phyloP scores from a whole-genome alignment of 805 yeast genomes.

The Teunomyces aglyptinius region DNA sequence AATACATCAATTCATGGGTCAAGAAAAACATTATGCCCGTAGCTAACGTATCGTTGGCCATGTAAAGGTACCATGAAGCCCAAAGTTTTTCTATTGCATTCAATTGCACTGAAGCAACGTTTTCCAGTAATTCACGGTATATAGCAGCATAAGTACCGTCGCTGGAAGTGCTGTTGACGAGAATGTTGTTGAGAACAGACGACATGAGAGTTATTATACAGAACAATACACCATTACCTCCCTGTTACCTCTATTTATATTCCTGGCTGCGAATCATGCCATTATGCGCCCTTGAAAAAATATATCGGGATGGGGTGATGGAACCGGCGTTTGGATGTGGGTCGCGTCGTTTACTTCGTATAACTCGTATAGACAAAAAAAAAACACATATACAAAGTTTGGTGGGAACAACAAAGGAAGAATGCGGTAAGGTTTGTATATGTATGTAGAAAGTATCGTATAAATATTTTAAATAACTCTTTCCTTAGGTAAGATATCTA shows the following conservation, averaged over 20 bases:
- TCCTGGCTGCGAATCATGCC: constrained; percentile 5
- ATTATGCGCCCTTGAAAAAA: neutral
- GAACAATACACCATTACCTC: no score
- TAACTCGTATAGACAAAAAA: constrained; percentile 1
- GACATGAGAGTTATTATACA: neutral
- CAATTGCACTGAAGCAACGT: constrained; percentile 14
- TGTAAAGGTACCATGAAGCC: constrained; percentile 56
- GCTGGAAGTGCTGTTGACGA: neutral
- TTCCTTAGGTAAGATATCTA: constrained; percentile 63
- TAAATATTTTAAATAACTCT: constrained; percentile 47
- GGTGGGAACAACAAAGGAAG: neutral
- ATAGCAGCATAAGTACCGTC: neutral
- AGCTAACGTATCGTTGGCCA: constrained; percentile 54
- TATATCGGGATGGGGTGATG: constrained; percentile 4
- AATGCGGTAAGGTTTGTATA: neutral
- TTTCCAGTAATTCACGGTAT: neutral
- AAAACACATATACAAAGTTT: no score
- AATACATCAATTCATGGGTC: constrained; percentile 56
- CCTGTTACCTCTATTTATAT: neutral
- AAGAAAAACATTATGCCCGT: constrained; percentile 55
- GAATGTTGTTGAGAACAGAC: constrained; percentile 3
- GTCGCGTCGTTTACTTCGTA: constrained; percentile 3
- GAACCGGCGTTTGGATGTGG: neutral
- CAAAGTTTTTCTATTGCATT: constrained; percentile 46
- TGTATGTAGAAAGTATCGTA: neutral